A percentile compares a stretch with the other conserved stretches of the same genome.
Conservation (phyloP, 768 basidiomycete species). For the Mycena vulgaris region DNA sequence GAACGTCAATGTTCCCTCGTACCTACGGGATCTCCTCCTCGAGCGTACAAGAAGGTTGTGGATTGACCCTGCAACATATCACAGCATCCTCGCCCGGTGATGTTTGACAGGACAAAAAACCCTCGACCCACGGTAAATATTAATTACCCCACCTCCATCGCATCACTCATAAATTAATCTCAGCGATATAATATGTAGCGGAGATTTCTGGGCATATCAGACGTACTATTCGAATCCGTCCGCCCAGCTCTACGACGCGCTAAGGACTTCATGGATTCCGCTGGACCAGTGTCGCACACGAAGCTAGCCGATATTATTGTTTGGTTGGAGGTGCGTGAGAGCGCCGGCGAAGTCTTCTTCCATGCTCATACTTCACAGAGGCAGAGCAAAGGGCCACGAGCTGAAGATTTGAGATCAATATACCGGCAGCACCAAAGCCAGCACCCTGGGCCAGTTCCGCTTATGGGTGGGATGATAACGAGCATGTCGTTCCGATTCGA, state of each 20-base stretch:
- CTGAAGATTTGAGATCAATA: neutral
- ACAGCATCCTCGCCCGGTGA: slow-evolving; percentile 4
- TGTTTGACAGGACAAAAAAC: neutral
- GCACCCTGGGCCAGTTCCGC: too few species aligned
- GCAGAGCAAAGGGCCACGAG: too few species aligned
- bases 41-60: neutral
- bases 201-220: slow-evolving; percentile 21
- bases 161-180: too few species aligned
- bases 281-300: too few species aligned
- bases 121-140: slow-evolving; percentile 2
- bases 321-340: too few species aligned
- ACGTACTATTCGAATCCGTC: slow-evolving; percentile 1
- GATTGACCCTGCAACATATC: slow-evolving; percentile 11
- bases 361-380: too few species aligned
- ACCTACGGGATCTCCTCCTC: neutral
- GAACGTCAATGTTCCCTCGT: neutral
- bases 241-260: slow-evolving; percentile 5
- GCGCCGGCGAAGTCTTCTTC: too few species aligned
- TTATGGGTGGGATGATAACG: too few species aligned
- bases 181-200: neutral
- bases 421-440: neutral
- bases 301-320: too few species aligned
- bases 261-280: neutral
- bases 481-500: too few species aligned
- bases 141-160: too few species aligned